A percentile compares a stretch with the other conserved stretches of the same genome.
Conservation (phyloP, 1,139 yeast genomes). For the Yamadazyma buinensis region DNA sequence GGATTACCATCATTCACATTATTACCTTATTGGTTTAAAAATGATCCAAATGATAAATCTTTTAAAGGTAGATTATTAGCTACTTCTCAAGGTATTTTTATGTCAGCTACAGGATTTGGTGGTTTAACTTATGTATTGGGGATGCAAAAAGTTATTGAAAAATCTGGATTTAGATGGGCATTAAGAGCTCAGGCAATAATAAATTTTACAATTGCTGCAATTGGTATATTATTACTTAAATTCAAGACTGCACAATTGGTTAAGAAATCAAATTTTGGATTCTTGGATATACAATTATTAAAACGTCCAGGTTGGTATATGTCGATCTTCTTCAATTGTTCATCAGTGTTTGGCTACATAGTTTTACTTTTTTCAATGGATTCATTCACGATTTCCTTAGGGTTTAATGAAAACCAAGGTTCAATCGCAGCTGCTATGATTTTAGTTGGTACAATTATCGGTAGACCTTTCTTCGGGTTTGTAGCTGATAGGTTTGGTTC, state of each 20-base stretch:
- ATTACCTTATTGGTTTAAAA: conserved; percentile 61
- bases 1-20: conserved; percentile 35
- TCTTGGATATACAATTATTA: conserved; percentile 7
- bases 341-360: conserved; percentile 38
- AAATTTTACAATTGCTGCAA: conserved; percentile 22
- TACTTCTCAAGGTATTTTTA: conserved; percentile 39
- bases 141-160: conserved; percentile 24
- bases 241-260: conserved; percentile 10
- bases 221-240: conserved; percentile 19
- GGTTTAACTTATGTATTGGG: conserved; percentile 24
- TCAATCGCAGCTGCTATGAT: conserved; percentile 51
- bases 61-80: conserved; percentile 17
- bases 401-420: conserved; percentile 28
- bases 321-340: conserved; percentile 23
- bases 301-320: conserved; percentile 24
- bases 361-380: conserved; percentile 33
- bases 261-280: conserved; percentile 16
- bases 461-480: conserved; percentile 46
- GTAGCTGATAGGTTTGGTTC: conserved; percentile 46
- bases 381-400: conserved; percentile 26
- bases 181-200: conserved; percentile 33
- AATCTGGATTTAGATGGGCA: conserved; percentile 35
- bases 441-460: conserved; percentile 35
- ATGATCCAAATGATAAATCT: conserved; percentile 29
- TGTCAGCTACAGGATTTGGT: conserved; percentile 47